These are phyloP conservation scores for Trichoderma sp. DNA, from an alignment of 2,329 filamentous ascomycete genomes.

Conservation along the genomic window DNA sequence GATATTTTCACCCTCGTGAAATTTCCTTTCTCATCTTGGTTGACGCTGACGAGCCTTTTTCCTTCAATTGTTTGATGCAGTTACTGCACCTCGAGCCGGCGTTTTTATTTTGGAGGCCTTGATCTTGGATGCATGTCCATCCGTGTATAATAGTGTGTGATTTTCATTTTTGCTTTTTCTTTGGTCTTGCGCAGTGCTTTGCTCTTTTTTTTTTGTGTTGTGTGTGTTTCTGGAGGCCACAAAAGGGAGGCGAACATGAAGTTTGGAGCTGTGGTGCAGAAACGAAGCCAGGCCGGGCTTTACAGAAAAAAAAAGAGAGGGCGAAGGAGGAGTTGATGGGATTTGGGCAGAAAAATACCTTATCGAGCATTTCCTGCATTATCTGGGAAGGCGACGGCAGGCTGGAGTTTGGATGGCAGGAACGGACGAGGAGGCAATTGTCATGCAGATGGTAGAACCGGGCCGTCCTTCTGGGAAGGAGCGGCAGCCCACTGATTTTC, in stretches of 20 bases:
- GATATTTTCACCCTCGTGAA: slow-evolving; percentile 19
- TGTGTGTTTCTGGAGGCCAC: slow-evolving; percentile 2
- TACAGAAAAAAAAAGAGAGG: slow-evolving; percentile 1
- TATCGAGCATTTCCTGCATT: slow-evolving; percentile 26
- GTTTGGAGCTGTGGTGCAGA: slow-evolving; percentile 7
- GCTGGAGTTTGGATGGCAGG: slow-evolving; percentile 28
- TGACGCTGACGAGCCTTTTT: slow-evolving; percentile 17
- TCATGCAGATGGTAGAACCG: slow-evolving; percentile 24
- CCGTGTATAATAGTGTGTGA: slow-evolving; percentile 29
- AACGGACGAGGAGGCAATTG: slow-evolving; percentile 25
- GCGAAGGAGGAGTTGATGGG: slow-evolving; percentile 22
- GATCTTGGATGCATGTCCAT: slow-evolving; percentile 23
- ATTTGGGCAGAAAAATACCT: slow-evolving; percentile 23
- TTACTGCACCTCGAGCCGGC: slow-evolving; percentile 28
- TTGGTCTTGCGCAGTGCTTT: background rate
- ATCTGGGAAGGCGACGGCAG: slow-evolving; percentile 22
- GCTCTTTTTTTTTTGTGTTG: background rate
- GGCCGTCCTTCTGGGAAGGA: slow-evolving; percentile 27
- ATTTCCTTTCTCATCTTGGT: slow-evolving; percentile 17
- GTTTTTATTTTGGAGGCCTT: slow-evolving; percentile 21
- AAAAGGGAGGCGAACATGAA: slow-evolving; percentile 1
- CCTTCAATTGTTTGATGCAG: slow-evolving; percentile 7
- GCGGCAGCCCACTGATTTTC: slow-evolving; percentile 23
- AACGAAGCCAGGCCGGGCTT: slow-evolving; percentile 13
- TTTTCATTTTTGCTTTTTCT: background rate